phyloP scores from a whole-genome alignment of 441 rosid species.

The Oxalis stricta region DNA sequence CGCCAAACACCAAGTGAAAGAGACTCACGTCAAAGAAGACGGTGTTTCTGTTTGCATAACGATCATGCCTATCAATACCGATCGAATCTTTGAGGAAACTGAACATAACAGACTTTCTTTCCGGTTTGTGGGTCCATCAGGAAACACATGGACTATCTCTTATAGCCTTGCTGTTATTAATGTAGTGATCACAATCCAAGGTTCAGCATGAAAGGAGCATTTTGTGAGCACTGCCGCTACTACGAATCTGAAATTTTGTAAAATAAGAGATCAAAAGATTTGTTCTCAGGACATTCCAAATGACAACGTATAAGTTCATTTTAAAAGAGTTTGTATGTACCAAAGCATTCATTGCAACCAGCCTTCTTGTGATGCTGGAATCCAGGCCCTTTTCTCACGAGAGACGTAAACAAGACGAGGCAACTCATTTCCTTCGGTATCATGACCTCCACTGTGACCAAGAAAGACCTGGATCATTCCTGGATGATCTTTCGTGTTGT shows the following conservation, averaged over 20 bases:
- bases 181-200: constrained; percentile 66
- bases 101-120: constrained; percentile 57
- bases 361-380: constrained; percentile 73
- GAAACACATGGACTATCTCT: constrained; percentile 77
- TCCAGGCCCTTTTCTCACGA: constrained; percentile 78
- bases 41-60: constrained; percentile 64
- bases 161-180: constrained; percentile 66
- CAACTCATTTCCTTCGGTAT: constrained; percentile 55
- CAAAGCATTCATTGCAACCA: constrained; percentile 71
- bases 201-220: constrained; percentile 71
- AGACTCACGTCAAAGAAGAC: constrained; percentile 61
- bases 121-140: constrained; percentile 68
- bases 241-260: constrained; percentile 34
- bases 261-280: no score
- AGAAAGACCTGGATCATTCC: constrained; percentile 93
- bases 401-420: constrained; percentile 65
- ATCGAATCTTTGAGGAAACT: constrained; percentile 64
- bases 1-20: not conserved
- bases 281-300: no score
- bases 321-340: constrained; percentile 17
- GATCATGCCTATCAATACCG: constrained; percentile 58
- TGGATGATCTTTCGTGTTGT: constrained; percentile 88
- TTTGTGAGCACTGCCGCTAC: constrained; percentile 59
- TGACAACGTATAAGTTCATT: no score
- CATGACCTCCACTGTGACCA: constrained; percentile 59